Evolutionary conservation across 2,329 filamentous ascomycete genomes (phyloP), one percentile per base, ranked within the genome.

Genomic region (Penicillium sp.): DNA sequence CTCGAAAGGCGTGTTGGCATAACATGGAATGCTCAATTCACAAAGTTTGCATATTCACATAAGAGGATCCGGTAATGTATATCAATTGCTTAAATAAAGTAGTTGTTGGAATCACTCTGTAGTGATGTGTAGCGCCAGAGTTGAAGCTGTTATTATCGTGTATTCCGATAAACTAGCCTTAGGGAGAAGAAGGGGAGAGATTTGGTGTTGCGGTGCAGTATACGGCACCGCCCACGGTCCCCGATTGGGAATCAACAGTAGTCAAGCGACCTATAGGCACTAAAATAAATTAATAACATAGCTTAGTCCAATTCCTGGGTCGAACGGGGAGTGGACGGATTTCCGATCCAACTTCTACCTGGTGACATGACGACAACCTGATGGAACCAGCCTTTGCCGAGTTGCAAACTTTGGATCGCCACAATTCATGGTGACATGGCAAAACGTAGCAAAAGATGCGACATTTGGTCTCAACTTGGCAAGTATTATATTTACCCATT

Each of bases 341-440:
- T 21, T 24, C 28, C 18, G 40, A 28, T 28, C 40, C 18, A 43
- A 23, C 2, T 18, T 40, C 3, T 18, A 12, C 9, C 8, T 9
- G 5, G 20, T 43, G 40, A 7, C 2, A 53, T 53, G 51, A 53
- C 51, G 51, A 53, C 20, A 47, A 53, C 18, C 42, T 53, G 51
- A 53, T 53, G 42, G 42, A 53, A 52, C 18, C 12, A 52, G 12
- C 50, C 50, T 46, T 2, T 14, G 4, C 11, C 23, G 20, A 9
- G n/a, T 23, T 43, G 18, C 1, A 18, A 43, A 20, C 7, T 21
- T 23, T 14, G 18, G 26, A 20, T 18, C 21, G 21, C 51, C 50
- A 35, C 42, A 14, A 35, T 64, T 81, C 9, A 33, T 18, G 11
- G 24, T 4, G 23, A 38, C 40, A 45, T 4, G 16, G 11, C 21